Evolutionary conservation across 2,329 filamentous ascomycete species (phyloP), one percentile per base, ranked within the genome.

Genomic region (Epicoccum nigrum): DNA sequence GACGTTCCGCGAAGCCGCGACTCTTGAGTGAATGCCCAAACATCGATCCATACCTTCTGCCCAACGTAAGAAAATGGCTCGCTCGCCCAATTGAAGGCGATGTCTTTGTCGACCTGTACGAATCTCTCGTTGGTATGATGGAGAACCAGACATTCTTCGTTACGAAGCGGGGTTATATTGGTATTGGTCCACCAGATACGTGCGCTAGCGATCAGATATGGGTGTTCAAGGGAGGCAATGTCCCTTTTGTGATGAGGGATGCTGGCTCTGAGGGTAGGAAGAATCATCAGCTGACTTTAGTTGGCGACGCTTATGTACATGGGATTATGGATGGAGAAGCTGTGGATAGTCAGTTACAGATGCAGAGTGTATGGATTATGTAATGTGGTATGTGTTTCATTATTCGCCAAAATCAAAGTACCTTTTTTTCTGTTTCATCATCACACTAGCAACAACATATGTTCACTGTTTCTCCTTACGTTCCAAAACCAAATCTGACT

Each of bases 251-350:
- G 0, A 39, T 62, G 33, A 50, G 55, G 7, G 19, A 19, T 1
- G 7, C 19, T 4, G 19, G 15, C 11, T 19, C 16, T 8, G n/a
- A 33, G 3, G 7, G 17, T 7, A 31, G 4, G 5, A 11, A 4
- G 6, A 8, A 27, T 23, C 13, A 11, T 4, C 31, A 30, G 15
- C 12, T 49, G 13, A 4, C 12, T 0, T 40, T 62, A 15, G 28
- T 58, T 1, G 56, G 56, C 1, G 51, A 59, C 15, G 51, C 49
- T 1, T 62, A 62, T 31, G 38, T 62, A 7, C 50, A 62, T 21
- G 59, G 58, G 0, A 45, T 58, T 7, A 61, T 61, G 56, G 21
- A 48, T 16, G 53, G 58, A 1, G 58, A 58, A 27, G 35, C 23
- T 13, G 2, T 41, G 25, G 5, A 19, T 2, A n/a, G 21, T 7